Base-by-base conservation (phyloP, 2,329 filamentous ascomycete genomes). In the Neofusicoccum laricinum region DNA sequence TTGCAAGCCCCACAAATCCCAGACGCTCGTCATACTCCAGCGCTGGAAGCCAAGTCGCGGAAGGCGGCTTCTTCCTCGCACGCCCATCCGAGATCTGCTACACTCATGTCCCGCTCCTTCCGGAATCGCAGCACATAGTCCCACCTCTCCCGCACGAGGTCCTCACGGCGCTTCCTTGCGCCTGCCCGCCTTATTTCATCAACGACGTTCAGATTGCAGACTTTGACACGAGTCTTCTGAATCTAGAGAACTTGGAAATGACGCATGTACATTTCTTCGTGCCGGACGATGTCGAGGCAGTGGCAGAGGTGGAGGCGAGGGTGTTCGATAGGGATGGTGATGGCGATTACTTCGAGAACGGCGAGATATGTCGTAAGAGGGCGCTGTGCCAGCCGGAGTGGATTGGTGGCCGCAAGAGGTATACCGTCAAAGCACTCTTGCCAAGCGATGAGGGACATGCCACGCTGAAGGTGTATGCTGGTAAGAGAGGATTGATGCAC, bases 401-500 rank as follows among this genome's bases (percentile, higher is more conserved):
- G 95, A 86, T 91, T 70, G 86, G 85, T 68, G 93, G 93, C 15
- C 83, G 90, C 68, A 99, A 99, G 77, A 88, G 92, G 34, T 97
- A 96, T 76, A 96, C 93, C 0, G 84, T 99, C 72, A 99, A 99
- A 77, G 95, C 92, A 1, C 80, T 98, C 15, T 82, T 99, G 0
- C 94, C 96, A 1, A 91, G 92, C 30, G 94, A 98, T 69, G 94
- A 97, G 78, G 93, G 93, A 12, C 89, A 91, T 46, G 95, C 92
- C 46, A 86, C 90, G 12, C 81, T 99, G 65, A 97, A 96, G 76
- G 82, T 99, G 40, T 99, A 97, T 76, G 94, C 93, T 12, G 95
- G 96, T 66, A 95, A 93, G 76, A 88, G 93, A 67, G 96, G 96
- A 0, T 83, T 99, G 63, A 98, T 98, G 93, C 95, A 98, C 79